These are phyloP conservation scores for Vitis vinifera DNA, from an alignment of 164 flowering plant genomes.

Conservation along the genomic window ASM3070453v1 NC_081805.1:7523501-7524000, in stretches of 20 bases:
- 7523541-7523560: slow-evolving; percentile 75
- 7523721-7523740: slow-evolving; percentile 88
- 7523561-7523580: slow-evolving; percentile 78
- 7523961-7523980: neutral
- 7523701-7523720: slow-evolving; percentile 62
- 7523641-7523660: slow-evolving; percentile 93
- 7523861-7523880: slow-evolving; percentile 71
- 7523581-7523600: slow-evolving; percentile 59
- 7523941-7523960: neutral
- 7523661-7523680: slow-evolving; percentile 76
- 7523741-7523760: slow-evolving; percentile 76
- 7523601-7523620: slow-evolving; percentile 82
- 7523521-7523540: slow-evolving; percentile 82
- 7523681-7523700: slow-evolving; percentile 71
- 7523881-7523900: slow-evolving; percentile 39
- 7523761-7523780: slow-evolving; percentile 83
- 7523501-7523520: slow-evolving; percentile 42
- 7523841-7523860: slow-evolving; percentile 46
- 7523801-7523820: slow-evolving; percentile 76
- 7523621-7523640: slow-evolving; percentile 90
- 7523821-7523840: slow-evolving; percentile 58
- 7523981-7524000: slow-evolving; percentile 29
- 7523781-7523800: slow-evolving; percentile 75
- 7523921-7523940: neutral
- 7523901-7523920: neutral